Base-by-base conservation (phyloP, 2,329 filamentous ascomycete species). In the Lachnellula suecica region DNA sequence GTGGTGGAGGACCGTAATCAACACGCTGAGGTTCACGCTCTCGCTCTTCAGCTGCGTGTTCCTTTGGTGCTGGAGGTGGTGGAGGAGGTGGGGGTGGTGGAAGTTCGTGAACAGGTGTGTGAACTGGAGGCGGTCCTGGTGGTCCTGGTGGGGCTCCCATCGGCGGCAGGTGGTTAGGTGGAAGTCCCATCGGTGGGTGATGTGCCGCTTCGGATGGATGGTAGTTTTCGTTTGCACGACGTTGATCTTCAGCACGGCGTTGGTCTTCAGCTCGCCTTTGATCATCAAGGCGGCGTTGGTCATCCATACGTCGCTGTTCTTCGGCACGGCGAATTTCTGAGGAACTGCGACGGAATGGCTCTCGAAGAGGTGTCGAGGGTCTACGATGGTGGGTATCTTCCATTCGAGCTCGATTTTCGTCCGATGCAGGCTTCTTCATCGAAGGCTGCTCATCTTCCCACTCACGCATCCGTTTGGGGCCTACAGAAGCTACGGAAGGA, bases 151-250 rank as follows among this genome's bases (percentile, higher is more conserved):
- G 40, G 27, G 81, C 79, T 52, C 80, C 83, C 76, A 87, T 84
- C 5, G 84, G 82, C 24, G 85, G 82, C 13, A 87, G 70, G 64
- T 80, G 81, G 48, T 71, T 76, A 19, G 71, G 53, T 20, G 78
- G 77, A 17, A 81, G 73, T 63, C 79, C 85, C 43, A 80, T 81
- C 27, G 79, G 85, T 22, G 87, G 86, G 66, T 96, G 92, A 66
- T 96, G 92, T 2, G 92, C 91, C 49, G 91, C 90, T 70, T 97
- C 91, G 1, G 92, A 96, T 4, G 93, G 91, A 68, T 97, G 90
- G 65, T 97, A 96, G 50, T 80, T 85, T 48, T 94, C 89, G 57
- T 85, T 87, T 27, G 79, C 81, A 50, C 89, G 85, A 47, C 89
- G 87, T 62, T 87, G 81, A 56, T 82, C 79, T 25, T 84, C 81